Evolutionary conservation across 2,329 filamentous ascomycete species (phyloP).

Genomic region (Remersonia thermophila): DNA sequence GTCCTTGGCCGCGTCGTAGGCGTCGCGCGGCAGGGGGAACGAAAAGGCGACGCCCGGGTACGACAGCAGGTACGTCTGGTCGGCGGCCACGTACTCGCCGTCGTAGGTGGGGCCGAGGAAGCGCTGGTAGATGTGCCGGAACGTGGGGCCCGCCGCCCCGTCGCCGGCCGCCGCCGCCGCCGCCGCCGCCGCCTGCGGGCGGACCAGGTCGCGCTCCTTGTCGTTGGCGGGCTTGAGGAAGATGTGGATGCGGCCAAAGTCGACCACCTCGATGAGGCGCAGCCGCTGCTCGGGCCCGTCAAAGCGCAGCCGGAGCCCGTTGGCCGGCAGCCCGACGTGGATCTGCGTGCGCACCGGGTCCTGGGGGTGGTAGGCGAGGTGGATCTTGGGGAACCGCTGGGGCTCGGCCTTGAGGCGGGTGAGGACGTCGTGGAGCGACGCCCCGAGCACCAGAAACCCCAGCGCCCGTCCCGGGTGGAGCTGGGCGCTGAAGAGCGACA

Average conservation of each 20-base stretch:
- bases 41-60: conserved; percentile 92
- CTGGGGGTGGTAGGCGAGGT: conserved; percentile 67
- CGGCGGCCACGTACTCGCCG: conserved; percentile 73
- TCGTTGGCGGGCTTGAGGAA: conserved; percentile 57
- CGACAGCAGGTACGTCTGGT: conserved; percentile 65
- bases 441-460: conserved; percentile 44
- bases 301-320: conserved; percentile 82
- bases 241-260: conserved; percentile 77
- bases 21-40: conserved; percentile 63
- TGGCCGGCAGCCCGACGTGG: conserved; percentile 62
- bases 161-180: conserved; percentile 18
- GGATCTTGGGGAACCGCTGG: conserved; percentile 67
- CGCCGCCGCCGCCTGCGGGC: conserved; percentile 36
- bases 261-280: conserved; percentile 77
- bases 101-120: conserved; percentile 90
- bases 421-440: conserved; percentile 80
- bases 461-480: conserved; percentile 16
- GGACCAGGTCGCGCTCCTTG: conserved; percentile 61
- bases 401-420: conserved; percentile 82
- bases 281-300: conserved; percentile 88
- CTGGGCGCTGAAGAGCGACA: conserved; percentile 16
- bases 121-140: conserved; percentile 82
- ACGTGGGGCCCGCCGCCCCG: conserved; percentile 51
- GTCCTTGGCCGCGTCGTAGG: conserved; percentile 65
- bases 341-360: conserved; percentile 65